Conservation (phyloP, 2,329 filamentous ascomycete species). For the Exophiala aquamarina region DNA sequence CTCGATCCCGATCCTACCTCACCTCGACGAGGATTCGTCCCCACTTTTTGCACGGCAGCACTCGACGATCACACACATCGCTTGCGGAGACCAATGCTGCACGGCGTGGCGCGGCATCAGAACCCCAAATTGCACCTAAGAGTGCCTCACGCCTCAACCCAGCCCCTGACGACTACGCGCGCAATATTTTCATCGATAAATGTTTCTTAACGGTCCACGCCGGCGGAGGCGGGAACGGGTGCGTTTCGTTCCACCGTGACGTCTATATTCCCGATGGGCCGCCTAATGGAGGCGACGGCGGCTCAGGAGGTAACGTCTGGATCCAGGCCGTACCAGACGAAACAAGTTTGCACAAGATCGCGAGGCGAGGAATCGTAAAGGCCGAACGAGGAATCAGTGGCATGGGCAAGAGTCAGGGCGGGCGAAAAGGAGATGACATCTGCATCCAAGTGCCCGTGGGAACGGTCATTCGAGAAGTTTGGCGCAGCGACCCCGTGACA, state of each 20-base stretch:
- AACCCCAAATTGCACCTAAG: conserved; percentile 23
- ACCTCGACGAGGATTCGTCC: conserved; percentile 17
- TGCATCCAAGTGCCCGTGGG: conserved; percentile 89
- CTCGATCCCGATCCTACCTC: conserved; percentile 12
- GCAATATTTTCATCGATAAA: conserved; percentile 82
- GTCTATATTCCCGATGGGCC: conserved; percentile 87
- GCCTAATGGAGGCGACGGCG: conserved; percentile 91
- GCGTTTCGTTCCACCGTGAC: conserved; percentile 90
- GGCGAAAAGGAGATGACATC: conserved; percentile 80
- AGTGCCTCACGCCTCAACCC: conserved; percentile 66
- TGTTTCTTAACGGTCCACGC: conserved; percentile 75
- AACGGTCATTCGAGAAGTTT: conserved; percentile 82
- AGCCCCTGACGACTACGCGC: conserved; percentile 76
- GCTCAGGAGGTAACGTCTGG: conserved; percentile 86
- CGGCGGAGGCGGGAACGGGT: conserved; percentile 83
- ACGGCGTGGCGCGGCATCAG: conserved; percentile 15
- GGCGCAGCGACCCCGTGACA: conserved; percentile 71
- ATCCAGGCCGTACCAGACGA: conserved; percentile 90
- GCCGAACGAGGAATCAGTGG: conserved; percentile 47
- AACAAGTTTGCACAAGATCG: conserved; percentile 89
- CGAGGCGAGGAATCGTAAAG: conserved; percentile 65
- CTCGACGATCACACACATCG: conserved; percentile 2
- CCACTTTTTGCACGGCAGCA: conserved; percentile 11
- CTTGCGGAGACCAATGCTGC: conserved; percentile 24
- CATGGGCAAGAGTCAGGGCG: conserved; percentile 53